A percentile compares a stretch with the other conserved stretches of the same genome.
Conservation (phyloP, 2,329 filamentous ascomycete genomes). For the Paecilomyces formosus region DNA sequence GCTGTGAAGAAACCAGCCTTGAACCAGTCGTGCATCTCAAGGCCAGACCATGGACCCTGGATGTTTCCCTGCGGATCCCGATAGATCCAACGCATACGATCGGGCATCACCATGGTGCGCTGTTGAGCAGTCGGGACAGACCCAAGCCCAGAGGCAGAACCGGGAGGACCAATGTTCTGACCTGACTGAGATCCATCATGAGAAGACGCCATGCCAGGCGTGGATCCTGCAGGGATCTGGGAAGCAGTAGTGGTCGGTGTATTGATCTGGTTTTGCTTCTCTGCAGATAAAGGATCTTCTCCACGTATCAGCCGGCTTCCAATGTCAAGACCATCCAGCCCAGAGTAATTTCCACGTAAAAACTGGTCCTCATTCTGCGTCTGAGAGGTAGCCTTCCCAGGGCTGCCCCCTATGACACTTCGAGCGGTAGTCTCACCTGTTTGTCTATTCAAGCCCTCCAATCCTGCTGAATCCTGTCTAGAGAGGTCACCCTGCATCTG, state of each 20-base stretch:
- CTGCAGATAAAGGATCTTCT: constrained; percentile 18
- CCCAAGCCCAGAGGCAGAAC: constrained; percentile 49
- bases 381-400: constrained; percentile 38
- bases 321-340: constrained; percentile 22
- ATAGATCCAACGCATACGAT: constrained; percentile 98
- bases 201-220: constrained; percentile 19
- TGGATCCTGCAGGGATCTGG: constrained; percentile 27
- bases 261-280: constrained; percentile 22
- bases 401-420: constrained; percentile 55
- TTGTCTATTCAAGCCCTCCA: constrained; percentile 53
- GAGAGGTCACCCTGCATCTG: constrained; percentile 63
- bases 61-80: constrained; percentile 86
- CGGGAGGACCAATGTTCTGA: constrained; percentile 27
- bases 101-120: constrained; percentile 97
- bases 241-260: constrained; percentile 24
- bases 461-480: constrained; percentile 54
- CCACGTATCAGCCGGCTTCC: constrained; percentile 4
- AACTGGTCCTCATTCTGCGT: constrained; percentile 17
- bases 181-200: constrained; percentile 23
- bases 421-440: constrained; percentile 38
- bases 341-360: constrained; percentile 24
- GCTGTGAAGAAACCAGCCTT: constrained; percentile 97
- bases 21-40: constrained; percentile 99
- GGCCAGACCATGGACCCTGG: constrained; percentile 88
- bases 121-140: constrained; percentile 63